Base-by-base conservation (phyloP, 2,329 filamentous ascomycete genomes). In the Colletotrichum liriopes region DNA sequence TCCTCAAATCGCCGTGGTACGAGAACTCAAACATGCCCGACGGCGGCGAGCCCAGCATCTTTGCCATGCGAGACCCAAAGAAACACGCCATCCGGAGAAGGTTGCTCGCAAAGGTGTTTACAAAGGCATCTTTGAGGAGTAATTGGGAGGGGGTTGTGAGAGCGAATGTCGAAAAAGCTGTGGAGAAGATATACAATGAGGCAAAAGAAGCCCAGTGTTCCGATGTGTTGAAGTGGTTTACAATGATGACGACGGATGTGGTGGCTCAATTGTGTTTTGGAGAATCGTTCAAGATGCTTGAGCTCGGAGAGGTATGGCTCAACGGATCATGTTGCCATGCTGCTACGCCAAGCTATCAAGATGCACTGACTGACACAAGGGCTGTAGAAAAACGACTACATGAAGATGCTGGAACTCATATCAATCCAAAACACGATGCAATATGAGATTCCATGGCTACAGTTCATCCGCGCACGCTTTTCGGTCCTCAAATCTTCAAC, bases 201-300 rank as follows among this genome's bases (percentile, higher is more conserved):
- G 81, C 84, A 23, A 67, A 67, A 0, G 77, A 76, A 0, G 81
- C 84, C 0, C 79, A 73, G 0, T n/a, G 55, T 14, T 81, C 79
- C 0, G 87, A 91, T 73, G 78, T 90, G 0, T 81, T 83, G 72
- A 88, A 88, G 70, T 90, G 88, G 88, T 87, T 82, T 79, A 77
- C 84, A 5, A 89, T 87, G 71, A 84, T 89, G 81, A 78, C 87
- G 0, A 88, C 87, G 0, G 89, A 91, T 74, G 78, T 88, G 0
- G 87, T 90, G 54, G 86, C 84, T 0, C 83, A 89, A 58, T 77
- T 91, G 16, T 84, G 81, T 2, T 90, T 91, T 77, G 88, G 88
- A 0, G 84, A 89, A 35, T 87, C 86, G 0, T 90, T 90, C 72
- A 77, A 79, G 0, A 86, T 86, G 81, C 77, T 91, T 6, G 87